Evolutionary conservation across 2,329 filamentous ascomycete genomes (phyloP), one percentile per base, ranked within the genome.

Genomic region (Fusarium tanahbumbuense): DNA sequence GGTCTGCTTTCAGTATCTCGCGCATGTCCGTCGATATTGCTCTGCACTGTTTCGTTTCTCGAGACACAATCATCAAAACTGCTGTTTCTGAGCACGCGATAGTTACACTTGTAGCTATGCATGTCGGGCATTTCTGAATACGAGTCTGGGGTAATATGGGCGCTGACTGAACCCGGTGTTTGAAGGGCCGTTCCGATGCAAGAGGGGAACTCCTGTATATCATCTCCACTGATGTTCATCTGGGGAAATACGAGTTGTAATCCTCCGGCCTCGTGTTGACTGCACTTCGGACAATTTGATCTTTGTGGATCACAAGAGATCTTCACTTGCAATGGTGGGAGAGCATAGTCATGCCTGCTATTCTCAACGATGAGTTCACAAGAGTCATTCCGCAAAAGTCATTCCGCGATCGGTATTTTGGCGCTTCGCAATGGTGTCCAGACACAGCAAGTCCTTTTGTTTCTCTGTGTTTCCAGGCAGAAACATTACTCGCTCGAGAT

Each of bases 171-270:
- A 48, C 49, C 46, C 47, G 44, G 65, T 52, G 57, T 60, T 69
- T 67, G 46, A 41, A 67, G 60, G 68, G 40, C 62, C 57, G 65
- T 59, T 60, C 69, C 68, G 60, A 67, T 6, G 47, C 25, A 60
- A 22, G 48, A 40, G 45, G 64, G 48, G 53, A 71, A 68, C 58
- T 66, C 68, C 32, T 69, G 46, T 32, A 56, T 47, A 52, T 53
- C 41, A 60, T 42, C 68, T 55, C 65, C 68, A 60, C 68, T 34
- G 56, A 55, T 56, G n/a, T 56, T 54, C 44, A n/a, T 64, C 68
- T 47, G 69, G 65, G 68, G 69, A 49, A 70, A 37, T 40, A 47
- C 34, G 61, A 67, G 20, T 34, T 22, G 20, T 37, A n/a, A 47
- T 37, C 25, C 25, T 27, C 28, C 22, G 48, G 41, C 46, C 16